A percentile compares a stretch with the other conserved stretches of the same genome.
Conservation (phyloP, 129 eudicot genomes). For the Lonicera japonica region DNA sequence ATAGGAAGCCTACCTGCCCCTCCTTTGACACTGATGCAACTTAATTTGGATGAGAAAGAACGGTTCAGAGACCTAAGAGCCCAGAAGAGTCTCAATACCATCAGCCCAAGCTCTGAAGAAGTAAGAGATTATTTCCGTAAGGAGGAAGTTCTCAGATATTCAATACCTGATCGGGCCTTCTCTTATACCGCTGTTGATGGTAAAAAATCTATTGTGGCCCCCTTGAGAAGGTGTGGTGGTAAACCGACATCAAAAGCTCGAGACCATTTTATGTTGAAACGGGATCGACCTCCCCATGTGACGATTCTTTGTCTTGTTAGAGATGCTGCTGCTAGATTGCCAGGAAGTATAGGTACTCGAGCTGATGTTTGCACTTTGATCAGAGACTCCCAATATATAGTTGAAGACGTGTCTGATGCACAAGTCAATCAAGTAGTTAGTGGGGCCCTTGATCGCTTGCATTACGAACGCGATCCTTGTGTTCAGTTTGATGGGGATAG, state of each 20-base stretch:
- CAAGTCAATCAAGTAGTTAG: constrained; percentile 95
- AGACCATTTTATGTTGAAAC: constrained; percentile 91
- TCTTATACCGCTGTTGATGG: constrained; percentile 92
- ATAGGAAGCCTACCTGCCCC: constrained; percentile 93
- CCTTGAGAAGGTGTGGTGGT: constrained; percentile 94
- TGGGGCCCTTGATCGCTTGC: constrained; percentile 96
- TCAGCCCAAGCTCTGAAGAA: constrained; percentile 77
- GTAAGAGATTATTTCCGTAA: constrained; percentile 76
- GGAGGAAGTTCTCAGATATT: constrained; percentile 79
- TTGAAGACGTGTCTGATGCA: constrained; percentile 83
- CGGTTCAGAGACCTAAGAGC: constrained; percentile 90
- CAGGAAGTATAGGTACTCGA: constrained; percentile 90
- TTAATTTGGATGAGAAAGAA: constrained; percentile 77
- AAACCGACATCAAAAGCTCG: constrained; percentile 98
- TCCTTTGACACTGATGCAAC: constrained; percentile 65
- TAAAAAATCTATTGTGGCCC: constrained; percentile 89
- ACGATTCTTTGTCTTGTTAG: constrained; percentile 92
- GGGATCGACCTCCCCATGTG: constrained; percentile 93
- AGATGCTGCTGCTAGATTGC: constrained; percentile 97
- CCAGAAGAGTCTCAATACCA: constrained; percentile 86
- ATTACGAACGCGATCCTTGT: constrained; percentile 96
- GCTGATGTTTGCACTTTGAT: constrained; percentile 96
- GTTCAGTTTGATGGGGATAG: constrained; percentile 87
- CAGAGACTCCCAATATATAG: constrained; percentile 89
- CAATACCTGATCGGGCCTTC: constrained; percentile 88